Base-by-base conservation (phyloP, 2,329 filamentous ascomycete species). In the Paraphaeosphaeria minitans region DNA sequence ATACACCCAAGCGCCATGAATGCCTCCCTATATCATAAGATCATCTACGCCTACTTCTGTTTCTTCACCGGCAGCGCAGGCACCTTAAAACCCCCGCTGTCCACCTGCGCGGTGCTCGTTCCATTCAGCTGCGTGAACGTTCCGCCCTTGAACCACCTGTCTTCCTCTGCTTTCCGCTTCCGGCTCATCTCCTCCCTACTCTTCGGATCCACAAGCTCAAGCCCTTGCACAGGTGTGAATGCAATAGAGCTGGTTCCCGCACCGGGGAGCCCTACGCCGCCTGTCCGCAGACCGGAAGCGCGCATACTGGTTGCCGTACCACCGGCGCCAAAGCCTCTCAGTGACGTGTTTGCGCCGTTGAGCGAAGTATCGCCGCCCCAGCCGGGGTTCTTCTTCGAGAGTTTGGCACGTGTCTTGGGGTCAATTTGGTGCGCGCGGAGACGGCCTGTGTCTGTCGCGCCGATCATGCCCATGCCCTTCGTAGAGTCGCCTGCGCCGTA, bases 121-220 rank as follows among this genome's bases (percentile, higher is more conserved):
- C 60, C 69, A 53, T 87, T 87, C 56, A 96, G 85, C 76, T 97
- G 93, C 9, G 95, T 97, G 73, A 99, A 99, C 0, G 92, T 93
- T n/a, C 95, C 95, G 48, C 92, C 91, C 78, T 95, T 96, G 82
- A 99, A 99, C 89, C 93, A 99, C 39, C 92, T 84, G 74, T 98
- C 94, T 74, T 97, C 92, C 64, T 98, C 95, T 0, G 92, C 93
- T 75, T 97, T 96, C 63, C 93, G 84, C 82, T 98, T 98, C 68
- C 92, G 85, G 73, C 85, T 93, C 75, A 96, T 85, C 80, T 97
- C 93, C 8, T 92, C 91, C 67, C 93, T 88, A 57, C 91, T 87
- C 81, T 95, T 97, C 22, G 95, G 95, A 75, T 98, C 94, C 7
- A 98, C 93, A 13, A 99, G 85, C 80, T 99, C 94, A 41, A 99